Evolutionary conservation across 2,329 filamentous ascomycete genomes (phyloP).

Genomic region (Pyrenochaeta sp.): DNA sequence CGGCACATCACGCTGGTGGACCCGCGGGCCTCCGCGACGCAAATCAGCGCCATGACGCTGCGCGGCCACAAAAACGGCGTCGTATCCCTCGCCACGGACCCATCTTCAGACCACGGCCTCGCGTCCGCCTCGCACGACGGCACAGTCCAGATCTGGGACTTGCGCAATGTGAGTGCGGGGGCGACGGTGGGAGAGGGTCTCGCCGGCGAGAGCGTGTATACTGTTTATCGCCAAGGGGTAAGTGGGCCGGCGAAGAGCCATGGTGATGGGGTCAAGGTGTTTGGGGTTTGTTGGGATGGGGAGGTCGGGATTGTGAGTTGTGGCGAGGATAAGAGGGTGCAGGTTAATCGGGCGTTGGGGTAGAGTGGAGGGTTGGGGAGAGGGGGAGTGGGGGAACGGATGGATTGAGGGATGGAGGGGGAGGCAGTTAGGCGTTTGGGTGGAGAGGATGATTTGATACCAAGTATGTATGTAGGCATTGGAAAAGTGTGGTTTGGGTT

Average conservation of each 20-base stretch:
- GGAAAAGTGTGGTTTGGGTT: slow-evolving; percentile 5
- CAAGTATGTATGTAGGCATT: slow-evolving; percentile 12
- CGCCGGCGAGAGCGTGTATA: slow-evolving; percentile 76
- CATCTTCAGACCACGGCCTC: slow-evolving; percentile 78
- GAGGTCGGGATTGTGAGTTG: slow-evolving; percentile 88
- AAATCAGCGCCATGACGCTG: slow-evolving; percentile 87
- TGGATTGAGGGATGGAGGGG: slow-evolving; percentile 2
- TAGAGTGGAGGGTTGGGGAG: not conserved
- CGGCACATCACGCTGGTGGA: slow-evolving; percentile 93
- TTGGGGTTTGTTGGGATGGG: slow-evolving; percentile 85
- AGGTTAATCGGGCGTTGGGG: slow-evolving; percentile 70
- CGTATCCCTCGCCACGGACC: slow-evolving; percentile 65
- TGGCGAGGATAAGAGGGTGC: slow-evolving; percentile 92
- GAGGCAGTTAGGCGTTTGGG: slow-evolving; percentile 22
- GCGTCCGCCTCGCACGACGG: slow-evolving; percentile 92
- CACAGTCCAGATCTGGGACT: slow-evolving; percentile 92
- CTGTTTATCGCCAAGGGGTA: slow-evolving; percentile 77
- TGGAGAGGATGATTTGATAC: slow-evolving; percentile 19
- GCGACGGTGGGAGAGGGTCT: slow-evolving; percentile 58
- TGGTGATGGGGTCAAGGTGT: slow-evolving; percentile 89
- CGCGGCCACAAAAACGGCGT: slow-evolving; percentile 83
- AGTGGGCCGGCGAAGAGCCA: slow-evolving; percentile 61
- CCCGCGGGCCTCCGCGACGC: slow-evolving; percentile 77
- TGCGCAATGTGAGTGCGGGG: slow-evolving; percentile 71
- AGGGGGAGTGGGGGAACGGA: slow-evolving; percentile 20